phyloP scores from a whole-genome alignment of 164 flowering plant genomes.

The Kingdonia uniflora region DNA sequence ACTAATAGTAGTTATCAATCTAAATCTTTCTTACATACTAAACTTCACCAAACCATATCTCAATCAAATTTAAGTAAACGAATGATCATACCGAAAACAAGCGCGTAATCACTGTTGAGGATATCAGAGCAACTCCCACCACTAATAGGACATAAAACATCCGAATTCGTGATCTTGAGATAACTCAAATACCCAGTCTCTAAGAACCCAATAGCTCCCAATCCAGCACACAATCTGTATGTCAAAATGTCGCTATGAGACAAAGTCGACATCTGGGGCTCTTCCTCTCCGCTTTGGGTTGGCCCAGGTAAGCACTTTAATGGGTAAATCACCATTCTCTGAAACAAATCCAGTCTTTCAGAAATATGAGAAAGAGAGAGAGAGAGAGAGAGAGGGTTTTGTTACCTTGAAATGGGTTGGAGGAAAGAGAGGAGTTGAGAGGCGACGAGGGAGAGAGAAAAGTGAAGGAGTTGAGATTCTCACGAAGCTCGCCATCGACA shows the following conservation, averaged over 20 bases:
- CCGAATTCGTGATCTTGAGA: conserved; percentile 61
- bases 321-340: conserved; percentile 21
- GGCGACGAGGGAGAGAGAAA: not conserved
- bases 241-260: conserved; percentile 24
- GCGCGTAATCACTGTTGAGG: conserved; percentile 76
- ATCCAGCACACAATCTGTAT: conserved; percentile 54
- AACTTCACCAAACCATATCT: too few species aligned
- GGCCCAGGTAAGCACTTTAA: conserved; percentile 29
- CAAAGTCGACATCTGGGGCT: conserved; percentile 10
- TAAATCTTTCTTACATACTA: too few species aligned
- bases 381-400: conserved; percentile 7
- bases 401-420: conserved; percentile 18
- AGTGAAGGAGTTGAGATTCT: too few species aligned
- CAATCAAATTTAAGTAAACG: too few species aligned
- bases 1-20: too few species aligned
- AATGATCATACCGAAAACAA: conserved; percentile 51
- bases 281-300: conserved; percentile 5
- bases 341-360: too few species aligned
- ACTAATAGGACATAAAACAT: conserved; percentile 74
- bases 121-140: conserved; percentile 67
- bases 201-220: conserved; percentile 65
- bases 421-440: not conserved
- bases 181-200: conserved; percentile 84
- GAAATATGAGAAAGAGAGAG: too few species aligned
- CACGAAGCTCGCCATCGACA: too few species aligned